These are phyloP conservation scores for Ceratocystis cacaofunesta DNA, from an alignment of 2,329 filamentous ascomycete species.

Conservation along the genomic window DNA sequence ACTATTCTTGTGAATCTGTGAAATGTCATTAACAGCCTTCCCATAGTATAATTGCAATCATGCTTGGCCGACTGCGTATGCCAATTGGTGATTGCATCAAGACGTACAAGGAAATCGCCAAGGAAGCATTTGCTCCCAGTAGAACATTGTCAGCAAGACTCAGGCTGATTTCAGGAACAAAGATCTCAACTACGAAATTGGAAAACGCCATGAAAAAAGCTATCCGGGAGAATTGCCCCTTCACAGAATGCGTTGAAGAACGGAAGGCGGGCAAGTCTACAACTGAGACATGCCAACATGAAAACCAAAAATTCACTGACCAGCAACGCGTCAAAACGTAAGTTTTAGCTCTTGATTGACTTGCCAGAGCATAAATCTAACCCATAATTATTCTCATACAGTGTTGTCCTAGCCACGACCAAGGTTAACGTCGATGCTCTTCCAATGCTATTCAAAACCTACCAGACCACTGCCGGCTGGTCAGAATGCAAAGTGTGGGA, in stretches of 20 bases:
- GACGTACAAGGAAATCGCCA: not conserved
- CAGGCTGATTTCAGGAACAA: not conserved
- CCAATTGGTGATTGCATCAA: not conserved
- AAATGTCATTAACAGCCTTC: not conserved
- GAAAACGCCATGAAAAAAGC: not conserved
- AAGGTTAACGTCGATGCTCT: slow-evolving; percentile 12
- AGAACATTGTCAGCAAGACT: too few relatives aligned
- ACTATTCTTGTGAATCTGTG: not conserved
- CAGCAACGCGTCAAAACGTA: not conserved
- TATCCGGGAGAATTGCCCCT: not conserved
- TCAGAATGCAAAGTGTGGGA: slow-evolving; percentile 22
- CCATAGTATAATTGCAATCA: not conserved
- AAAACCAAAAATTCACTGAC: not conserved
- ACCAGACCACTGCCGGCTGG: slow-evolving; percentile 19
- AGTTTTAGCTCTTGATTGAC: not conserved
- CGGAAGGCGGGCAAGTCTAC: not conserved
- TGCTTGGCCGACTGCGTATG: not conserved
- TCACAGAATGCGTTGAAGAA: not conserved
- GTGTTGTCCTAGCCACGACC: too few relatives aligned
- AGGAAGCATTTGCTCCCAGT: not conserved
- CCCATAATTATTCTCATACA: not conserved
- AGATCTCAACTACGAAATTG: not conserved
- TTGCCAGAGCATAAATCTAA: not conserved
- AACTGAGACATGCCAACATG: not conserved
- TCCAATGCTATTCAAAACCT: slow-evolving; percentile 21